phyloP scores from a whole-genome alignment of 140 eudicot species.

The Oenanthe javanica region DNA sequence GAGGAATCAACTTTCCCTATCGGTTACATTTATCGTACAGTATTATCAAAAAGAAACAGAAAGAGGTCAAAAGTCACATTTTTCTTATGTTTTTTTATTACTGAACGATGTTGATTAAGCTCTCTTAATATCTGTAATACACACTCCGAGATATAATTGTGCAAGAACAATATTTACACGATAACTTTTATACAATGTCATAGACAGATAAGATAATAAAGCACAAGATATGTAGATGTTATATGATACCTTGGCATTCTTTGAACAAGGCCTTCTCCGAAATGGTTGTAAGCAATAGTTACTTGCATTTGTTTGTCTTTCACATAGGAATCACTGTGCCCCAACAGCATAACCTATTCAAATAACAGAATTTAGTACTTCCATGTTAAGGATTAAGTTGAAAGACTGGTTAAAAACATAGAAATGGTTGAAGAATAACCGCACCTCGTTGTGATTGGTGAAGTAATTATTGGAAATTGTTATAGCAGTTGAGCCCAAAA shows the following conservation, averaged over 20 bases:
- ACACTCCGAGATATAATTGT: no score
- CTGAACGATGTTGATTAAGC: no score
- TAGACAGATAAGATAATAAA: no score
- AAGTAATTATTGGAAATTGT: neutral
- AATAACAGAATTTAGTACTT: neutral
- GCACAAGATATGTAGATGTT: neutral
- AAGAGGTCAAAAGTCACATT: no score
- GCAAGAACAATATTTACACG: no score
- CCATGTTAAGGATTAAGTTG: neutral
- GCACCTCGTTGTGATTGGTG: neutral
- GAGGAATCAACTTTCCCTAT: neutral
- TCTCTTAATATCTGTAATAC: no score
- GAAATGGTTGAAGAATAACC: neutral
- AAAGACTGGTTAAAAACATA: neutral
- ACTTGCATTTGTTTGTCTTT: neutral
- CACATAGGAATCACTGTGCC: constrained; percentile 2
- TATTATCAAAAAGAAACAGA: no score
- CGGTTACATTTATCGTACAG: neutral
- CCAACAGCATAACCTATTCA: neutral
- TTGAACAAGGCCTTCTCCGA: constrained; percentile 6
- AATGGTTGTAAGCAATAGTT: neutral
- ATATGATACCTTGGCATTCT: neutral
- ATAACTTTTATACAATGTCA: no score
- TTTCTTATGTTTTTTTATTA: no score
- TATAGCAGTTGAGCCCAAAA: neutral